Base-by-base conservation (phyloP, 768 basidiomycete species). In the Boletellus sp. region DNA sequence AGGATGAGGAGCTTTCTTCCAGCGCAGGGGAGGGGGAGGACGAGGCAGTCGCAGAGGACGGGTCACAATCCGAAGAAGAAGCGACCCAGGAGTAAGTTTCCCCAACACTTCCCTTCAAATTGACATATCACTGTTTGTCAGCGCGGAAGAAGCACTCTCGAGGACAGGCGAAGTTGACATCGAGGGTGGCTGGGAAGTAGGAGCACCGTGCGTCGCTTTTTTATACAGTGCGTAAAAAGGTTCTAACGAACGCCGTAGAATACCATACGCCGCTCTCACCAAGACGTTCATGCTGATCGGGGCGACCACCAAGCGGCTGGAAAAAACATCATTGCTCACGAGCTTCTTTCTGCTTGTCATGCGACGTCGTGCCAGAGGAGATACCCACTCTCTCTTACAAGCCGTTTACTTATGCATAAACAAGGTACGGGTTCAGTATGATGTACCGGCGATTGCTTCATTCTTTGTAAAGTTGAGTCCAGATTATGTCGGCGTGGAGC, bases 371-470 rank as follows among this genome's bases (percentile, higher is more conserved):
- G 84, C 83, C 15, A 76, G 83, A 46, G 85, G 79, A 33, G 89
- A 93, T 52, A 75, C 75, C 5, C 77, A 83, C 20, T 84, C 87
- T 7, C 77, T 99, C 28, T 78, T 97, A 6, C 90, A 94, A 61
- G 82, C 85, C 1, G 87, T 99, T 2, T 99, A 99, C 62, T 77
- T 99, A 2, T 98, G 96, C 65, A 97, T 98, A 64, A 99, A 99
- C 64, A 76, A 94, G 52, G 94, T 97, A 65, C 46, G 83, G 68
- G 13, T 43, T 12, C 32, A 24, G 33, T 2, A 31, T 42, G 26
- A 12, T 33, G 20, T 37, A 34, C 9, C 17, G 7, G 1, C 23
- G 13, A 20, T 41, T 15, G 4, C 17, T 35, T 51, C 44, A 53
- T 19, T 40, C 41, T 34, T 47, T 55, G 24, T 42, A 39, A 47